Evolutionary conservation across 495 filamentous ascomycete species (phyloP), one percentile per base, ranked within the genome.

Genomic region (Opeltia flavorubescens): DNA sequence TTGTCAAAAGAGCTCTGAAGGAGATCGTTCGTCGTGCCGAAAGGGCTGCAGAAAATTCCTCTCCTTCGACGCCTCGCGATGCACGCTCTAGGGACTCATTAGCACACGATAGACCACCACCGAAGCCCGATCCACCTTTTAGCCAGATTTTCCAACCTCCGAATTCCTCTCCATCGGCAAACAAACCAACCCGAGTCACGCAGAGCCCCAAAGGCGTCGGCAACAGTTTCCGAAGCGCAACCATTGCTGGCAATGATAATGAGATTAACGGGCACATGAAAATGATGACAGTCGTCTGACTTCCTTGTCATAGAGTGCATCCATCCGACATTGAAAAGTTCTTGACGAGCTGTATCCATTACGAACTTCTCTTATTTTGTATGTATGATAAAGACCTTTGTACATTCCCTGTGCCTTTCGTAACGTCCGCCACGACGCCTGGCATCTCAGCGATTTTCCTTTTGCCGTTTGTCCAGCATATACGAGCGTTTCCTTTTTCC

Each of bases 11-110:
- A 49, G 72, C 75, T 4, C 63, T 89, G 41, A 81, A 83, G 38
- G 84, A 89, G 46, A 68, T 84, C 11, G 76, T 91, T 51, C 83
- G 86, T 44, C 79, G 80, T 55, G 85, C 83, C 34, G 87, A 94
- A 57, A 78, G 81, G 33, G 70, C 80, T 15, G 67, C 81, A 15
- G 69, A 78, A 31, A 84, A 71, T 50, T 76, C 83, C 5, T 17
- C 33, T 1, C 21, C 77, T 61, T 38, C 75, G 66, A 47, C 62
- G 52, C 28, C 61, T 17, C 66, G 66, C 48, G 67, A 75, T 49
- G 72, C 74, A 1, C 77, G 74, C 51, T 21, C 38, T 17, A 21
- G 25, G 5, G 38, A 41, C n/a, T 41, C 38, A 23, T 7, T 21
- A 21, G 18, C 29, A 31, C 29, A 17, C 18, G 18, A 17, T 21